These are phyloP conservation scores for Antrodiella citrinella DNA, from an alignment of 768 basidiomycete species.

Conservation along the genomic window DNA sequence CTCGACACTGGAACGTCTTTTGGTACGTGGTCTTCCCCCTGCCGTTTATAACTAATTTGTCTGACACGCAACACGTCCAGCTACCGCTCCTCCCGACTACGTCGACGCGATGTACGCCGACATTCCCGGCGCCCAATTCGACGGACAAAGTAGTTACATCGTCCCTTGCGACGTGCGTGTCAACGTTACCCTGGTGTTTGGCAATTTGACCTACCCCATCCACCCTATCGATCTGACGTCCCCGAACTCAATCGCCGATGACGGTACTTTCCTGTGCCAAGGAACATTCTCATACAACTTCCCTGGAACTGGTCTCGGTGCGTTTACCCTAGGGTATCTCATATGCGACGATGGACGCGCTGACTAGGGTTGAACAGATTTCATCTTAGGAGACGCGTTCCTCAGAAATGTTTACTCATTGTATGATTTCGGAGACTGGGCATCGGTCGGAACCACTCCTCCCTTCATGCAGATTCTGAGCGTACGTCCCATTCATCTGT, in stretches of 20 bases:
- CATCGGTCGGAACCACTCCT: not conserved
- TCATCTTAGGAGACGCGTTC: slow-evolving; percentile 13
- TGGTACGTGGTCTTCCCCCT: not conserved
- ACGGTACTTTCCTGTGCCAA: slow-evolving; percentile 3
- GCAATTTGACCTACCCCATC: slow-evolving; percentile 11
- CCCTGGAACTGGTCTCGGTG: not conserved
- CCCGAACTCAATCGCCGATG: not conserved
- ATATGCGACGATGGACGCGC: not conserved
- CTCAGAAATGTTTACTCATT: slow-evolving; percentile 15
- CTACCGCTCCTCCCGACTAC: slow-evolving; percentile 6
- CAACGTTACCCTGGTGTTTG: slow-evolving; percentile 12
- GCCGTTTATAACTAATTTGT: too few species aligned
- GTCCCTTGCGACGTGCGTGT: slow-evolving; percentile 15
- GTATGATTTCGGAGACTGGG: slow-evolving; percentile 11
- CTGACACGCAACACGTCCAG: too few species aligned
- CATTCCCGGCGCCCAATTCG: slow-evolving; percentile 10
- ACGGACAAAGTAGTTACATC: slow-evolving; percentile 2
- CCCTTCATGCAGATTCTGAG: slow-evolving; percentile 12
- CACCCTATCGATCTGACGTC: slow-evolving; percentile 9
- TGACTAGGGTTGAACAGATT: slow-evolving; percentile 2
- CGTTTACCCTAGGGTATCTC: not conserved
- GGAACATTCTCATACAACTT: not conserved
- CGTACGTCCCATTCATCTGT: slow-evolving; percentile 7
- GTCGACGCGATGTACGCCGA: slow-evolving; percentile 14
- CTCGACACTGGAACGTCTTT: slow-evolving; percentile 14